phyloP scores from a whole-genome alignment of 768 basidiomycete genomes.

The Cystobasidium onofrii region DNA sequence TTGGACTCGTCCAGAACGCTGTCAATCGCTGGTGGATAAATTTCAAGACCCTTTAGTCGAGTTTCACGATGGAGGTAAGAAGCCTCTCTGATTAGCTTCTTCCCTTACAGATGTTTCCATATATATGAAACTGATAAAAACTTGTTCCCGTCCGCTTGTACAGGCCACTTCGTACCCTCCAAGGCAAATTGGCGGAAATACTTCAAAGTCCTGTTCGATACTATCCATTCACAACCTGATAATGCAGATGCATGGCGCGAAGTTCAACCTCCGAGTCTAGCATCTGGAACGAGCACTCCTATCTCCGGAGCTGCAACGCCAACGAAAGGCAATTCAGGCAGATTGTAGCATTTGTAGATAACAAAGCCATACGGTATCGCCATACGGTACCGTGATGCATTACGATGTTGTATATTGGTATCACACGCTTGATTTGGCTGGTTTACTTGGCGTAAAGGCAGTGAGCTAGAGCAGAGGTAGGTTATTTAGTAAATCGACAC shows the following conservation, averaged over 20 bases:
- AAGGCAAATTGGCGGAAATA: conserved; percentile 25
- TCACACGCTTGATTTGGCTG: no score
- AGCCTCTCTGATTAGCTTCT: not conserved
- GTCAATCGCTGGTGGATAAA: conserved; percentile 14
- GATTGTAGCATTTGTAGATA: conserved; percentile 6
- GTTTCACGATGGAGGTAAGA: conserved; percentile 27
- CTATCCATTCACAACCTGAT: conserved; percentile 1
- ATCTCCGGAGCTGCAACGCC: conserved; percentile 5
- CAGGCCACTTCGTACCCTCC: conserved; percentile 29
- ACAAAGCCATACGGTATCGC: no score
- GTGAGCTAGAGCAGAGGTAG: no score
- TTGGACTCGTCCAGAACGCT: conserved; percentile 22
- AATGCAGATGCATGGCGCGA: conserved; percentile 6
- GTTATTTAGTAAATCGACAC: no score
- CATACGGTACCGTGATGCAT: no score
- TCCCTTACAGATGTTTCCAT: no score
- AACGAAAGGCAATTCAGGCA: not conserved
- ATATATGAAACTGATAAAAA: no score
- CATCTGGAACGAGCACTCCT: conserved; percentile 10
- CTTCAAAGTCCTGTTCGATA: conserved; percentile 27
- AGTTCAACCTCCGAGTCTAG: not conserved
- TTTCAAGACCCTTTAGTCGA: conserved; percentile 21
- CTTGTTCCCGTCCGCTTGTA: no score
- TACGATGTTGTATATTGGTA: no score
- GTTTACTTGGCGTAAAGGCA: no score